phyloP scores from a whole-genome alignment of 2,329 filamentous ascomycete species.

The Epichloe aotearoae region DNA sequence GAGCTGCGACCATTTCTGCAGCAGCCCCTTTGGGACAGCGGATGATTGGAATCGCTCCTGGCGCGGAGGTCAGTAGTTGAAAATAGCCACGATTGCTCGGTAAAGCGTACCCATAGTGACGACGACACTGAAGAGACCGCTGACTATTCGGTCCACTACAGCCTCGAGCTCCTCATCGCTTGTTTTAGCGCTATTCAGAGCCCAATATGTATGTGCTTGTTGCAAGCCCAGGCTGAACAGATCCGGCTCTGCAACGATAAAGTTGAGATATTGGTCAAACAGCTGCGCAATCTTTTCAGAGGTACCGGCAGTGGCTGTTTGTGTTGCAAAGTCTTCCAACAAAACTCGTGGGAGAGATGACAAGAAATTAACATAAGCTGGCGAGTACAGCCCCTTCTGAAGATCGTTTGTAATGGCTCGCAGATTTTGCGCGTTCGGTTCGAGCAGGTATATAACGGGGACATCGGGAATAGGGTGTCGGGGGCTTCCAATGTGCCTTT shows the following conservation, averaged over 20 bases:
- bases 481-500: constrained; percentile 64
- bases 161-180: constrained; percentile 81
- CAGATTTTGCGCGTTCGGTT: constrained; percentile 72
- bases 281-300: constrained; percentile 85
- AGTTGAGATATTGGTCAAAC: constrained; percentile 95
- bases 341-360: constrained; percentile 82
- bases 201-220: constrained; percentile 84
- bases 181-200: constrained; percentile 85
- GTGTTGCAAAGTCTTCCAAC: constrained; percentile 85
- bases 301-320: constrained; percentile 73
- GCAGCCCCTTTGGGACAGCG: constrained; percentile 85
- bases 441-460: constrained; percentile 89
- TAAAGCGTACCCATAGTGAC: constrained; percentile 76
- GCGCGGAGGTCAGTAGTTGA: neutral
- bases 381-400: constrained; percentile 75
- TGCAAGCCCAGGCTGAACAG: constrained; percentile 89
- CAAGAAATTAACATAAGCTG: constrained; percentile 93
- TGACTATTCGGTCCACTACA: constrained; percentile 83
- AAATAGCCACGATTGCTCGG: neutral
- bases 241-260: constrained; percentile 89
- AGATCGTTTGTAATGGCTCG: constrained; percentile 75
- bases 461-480: constrained; percentile 92
- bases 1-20: constrained; percentile 86
- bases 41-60: constrained; percentile 87
- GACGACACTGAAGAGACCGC: constrained; percentile 90